phyloP scores from a whole-genome alignment of 2,329 filamentous ascomycete genomes.

The Colletotrichum sp. region DNA sequence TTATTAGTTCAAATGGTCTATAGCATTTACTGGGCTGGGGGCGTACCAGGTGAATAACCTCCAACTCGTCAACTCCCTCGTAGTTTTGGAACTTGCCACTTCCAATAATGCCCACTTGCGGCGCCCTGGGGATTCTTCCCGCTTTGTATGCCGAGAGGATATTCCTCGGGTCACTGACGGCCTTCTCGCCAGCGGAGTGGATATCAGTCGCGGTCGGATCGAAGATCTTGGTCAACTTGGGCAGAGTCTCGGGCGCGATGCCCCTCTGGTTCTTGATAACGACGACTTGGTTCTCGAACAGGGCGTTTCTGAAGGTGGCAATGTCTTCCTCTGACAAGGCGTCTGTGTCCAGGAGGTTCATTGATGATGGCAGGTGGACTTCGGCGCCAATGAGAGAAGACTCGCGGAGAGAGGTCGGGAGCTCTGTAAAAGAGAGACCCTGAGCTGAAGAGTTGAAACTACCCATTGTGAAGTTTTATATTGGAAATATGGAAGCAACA shows the following conservation, averaged over 20 bases:
- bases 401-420: neutral
- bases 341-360: neutral
- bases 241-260: neutral
- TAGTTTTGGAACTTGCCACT: neutral
- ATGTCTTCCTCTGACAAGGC: neutral
- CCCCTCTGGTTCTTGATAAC: neutral
- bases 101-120: neutral
- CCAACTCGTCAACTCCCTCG: neutral
- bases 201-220: neutral
- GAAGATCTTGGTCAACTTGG: neutral
- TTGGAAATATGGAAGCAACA: neutral
- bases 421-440: neutral
- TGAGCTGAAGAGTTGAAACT: neutral
- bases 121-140: neutral
- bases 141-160: neutral
- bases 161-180: neutral
- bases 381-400: neutral
- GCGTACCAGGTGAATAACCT: neutral
- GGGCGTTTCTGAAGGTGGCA: neutral
- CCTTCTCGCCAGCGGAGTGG: neutral
- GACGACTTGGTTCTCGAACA: neutral
- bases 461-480: neutral
- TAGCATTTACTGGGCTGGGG: neutral
- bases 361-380: neutral
- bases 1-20: neutral